phyloP scores from a whole-genome alignment of 495 filamentous ascomycete genomes.

The Jackrogersella minutella region DNA sequence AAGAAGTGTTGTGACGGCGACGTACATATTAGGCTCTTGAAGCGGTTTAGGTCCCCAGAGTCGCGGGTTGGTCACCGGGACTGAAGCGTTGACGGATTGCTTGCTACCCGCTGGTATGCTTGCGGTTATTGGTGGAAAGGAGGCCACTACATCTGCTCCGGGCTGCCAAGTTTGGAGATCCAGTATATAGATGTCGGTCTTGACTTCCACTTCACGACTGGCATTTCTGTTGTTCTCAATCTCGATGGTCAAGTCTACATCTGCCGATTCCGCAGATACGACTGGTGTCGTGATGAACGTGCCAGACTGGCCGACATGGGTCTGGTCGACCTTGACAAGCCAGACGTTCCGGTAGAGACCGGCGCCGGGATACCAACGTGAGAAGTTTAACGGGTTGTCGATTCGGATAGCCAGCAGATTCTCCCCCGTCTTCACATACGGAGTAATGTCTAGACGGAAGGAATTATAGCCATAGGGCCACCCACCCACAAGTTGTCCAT shows the following conservation, averaged over 20 bases:
- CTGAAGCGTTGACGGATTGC: slow-evolving; percentile 45
- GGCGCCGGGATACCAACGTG: slow-evolving; percentile 60
- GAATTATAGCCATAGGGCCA: slow-evolving; percentile 62
- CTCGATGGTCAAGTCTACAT: slow-evolving; percentile 48
- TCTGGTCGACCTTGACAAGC: slow-evolving; percentile 53
- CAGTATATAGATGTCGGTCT: slow-evolving; percentile 40
- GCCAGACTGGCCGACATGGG: slow-evolving; percentile 55
- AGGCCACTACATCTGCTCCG: slow-evolving; percentile 32
- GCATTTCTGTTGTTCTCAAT: slow-evolving; percentile 49
- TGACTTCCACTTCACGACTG: slow-evolving; percentile 40
- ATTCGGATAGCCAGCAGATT: slow-evolving; percentile 58
- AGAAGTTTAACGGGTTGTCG: slow-evolving; percentile 54
- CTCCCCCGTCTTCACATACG: slow-evolving; percentile 48
- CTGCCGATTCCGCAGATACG: slow-evolving; percentile 51
- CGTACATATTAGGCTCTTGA: slow-evolving; percentile 56
- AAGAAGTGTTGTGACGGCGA: slow-evolving; percentile 52
- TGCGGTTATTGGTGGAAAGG: slow-evolving; percentile 34
- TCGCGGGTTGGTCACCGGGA: slow-evolving; percentile 47
- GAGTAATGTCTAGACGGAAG: slow-evolving; percentile 59
- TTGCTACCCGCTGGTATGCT: slow-evolving; percentile 44
- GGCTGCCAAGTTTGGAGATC: slow-evolving; percentile 33
- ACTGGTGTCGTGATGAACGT: slow-evolving; percentile 53
- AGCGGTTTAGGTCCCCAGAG: slow-evolving; percentile 58
- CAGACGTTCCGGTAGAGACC: slow-evolving; percentile 62
- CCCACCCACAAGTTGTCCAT: slow-evolving; percentile 56